phyloP scores from a whole-genome alignment of 129 eudicot genomes.

The Erigeron canadensis region DNA sequence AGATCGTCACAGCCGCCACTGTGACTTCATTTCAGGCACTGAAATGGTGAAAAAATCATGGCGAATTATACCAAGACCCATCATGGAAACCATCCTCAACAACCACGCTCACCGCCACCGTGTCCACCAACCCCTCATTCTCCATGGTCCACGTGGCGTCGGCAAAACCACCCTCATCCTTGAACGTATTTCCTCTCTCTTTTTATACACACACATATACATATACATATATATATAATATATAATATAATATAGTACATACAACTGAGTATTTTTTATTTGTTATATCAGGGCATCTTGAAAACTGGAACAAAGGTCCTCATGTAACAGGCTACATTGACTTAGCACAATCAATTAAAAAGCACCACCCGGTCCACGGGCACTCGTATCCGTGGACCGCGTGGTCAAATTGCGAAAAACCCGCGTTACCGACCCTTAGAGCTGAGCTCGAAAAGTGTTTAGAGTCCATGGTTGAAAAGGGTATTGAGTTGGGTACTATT shows the following conservation, averaged over 20 bases:
- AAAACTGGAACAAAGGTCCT: conserved; percentile 78
- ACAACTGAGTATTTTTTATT: neutral
- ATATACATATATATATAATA: neutral
- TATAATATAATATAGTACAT: neutral
- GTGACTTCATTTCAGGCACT: neutral
- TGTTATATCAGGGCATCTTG: conserved; percentile 58
- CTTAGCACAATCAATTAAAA: conserved; percentile 60
- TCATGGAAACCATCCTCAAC: conserved; percentile 83
- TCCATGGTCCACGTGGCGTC: conserved; percentile 96
- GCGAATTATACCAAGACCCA: conserved; percentile 72
- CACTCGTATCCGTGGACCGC: conserved; percentile 81
- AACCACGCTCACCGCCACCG: conserved; percentile 86
- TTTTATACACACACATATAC: no score
- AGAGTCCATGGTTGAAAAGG: conserved; percentile 61
- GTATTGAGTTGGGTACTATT: conserved; percentile 60
- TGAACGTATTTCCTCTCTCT: conserved; percentile 46
- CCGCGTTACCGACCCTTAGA: conserved; percentile 42
- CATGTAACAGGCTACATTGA: conserved; percentile 84
- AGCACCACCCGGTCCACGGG: conserved; percentile 65
- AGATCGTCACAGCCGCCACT: neutral
- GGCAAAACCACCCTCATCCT: conserved; percentile 98
- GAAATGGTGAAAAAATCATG: conserved; percentile 63
- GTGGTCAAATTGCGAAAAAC: conserved; percentile 66
- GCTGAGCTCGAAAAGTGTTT: conserved; percentile 62
- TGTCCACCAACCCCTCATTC: conserved; percentile 84